Conservation (phyloP, 495 filamentous ascomycete species). For the Neurospora sp. region DNA sequence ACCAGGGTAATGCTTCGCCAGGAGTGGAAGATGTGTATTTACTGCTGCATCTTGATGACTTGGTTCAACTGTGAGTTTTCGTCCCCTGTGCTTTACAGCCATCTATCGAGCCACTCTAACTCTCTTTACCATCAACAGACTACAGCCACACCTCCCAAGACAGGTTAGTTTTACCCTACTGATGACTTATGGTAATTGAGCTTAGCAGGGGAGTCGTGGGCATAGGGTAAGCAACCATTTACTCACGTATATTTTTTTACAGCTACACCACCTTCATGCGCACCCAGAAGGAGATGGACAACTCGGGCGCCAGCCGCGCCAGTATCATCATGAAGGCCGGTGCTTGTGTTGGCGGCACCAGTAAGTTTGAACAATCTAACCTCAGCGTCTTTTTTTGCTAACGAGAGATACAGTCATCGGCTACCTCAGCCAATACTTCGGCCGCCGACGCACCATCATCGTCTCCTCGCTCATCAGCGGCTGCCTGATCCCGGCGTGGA, state of each 20-base stretch:
- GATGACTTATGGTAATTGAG: no score
- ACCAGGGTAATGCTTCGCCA: conserved; percentile 49
- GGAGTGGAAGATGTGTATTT: conserved; percentile 63
- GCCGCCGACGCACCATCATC: conserved; percentile 55
- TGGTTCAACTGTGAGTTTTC: conserved; percentile 40
- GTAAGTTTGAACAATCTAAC: no score
- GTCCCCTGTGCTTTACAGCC: background rate
- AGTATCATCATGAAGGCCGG: conserved; percentile 65
- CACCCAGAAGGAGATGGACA: conserved; percentile 52
- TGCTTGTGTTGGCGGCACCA: conserved; percentile 62
- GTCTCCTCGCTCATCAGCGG: conserved; percentile 46
- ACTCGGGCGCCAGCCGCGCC: conserved; percentile 50
- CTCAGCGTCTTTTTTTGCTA: no score
- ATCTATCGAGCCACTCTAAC: conserved; percentile 1
- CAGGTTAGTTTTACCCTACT: background rate
- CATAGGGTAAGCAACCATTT: no score
- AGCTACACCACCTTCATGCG: conserved; percentile 70
- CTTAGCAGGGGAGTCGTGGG: no score
- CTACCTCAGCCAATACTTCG: conserved; percentile 60
- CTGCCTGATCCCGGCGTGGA: conserved; percentile 59
- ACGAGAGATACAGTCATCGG: conserved; percentile 52
- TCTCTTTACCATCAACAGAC: conserved; percentile 26
- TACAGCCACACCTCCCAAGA: conserved; percentile 63
- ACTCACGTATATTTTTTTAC: no score
- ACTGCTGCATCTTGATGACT: conserved; percentile 62